phyloP scores from a whole-genome alignment of 306 rosid genomes.

The Albizia julibrissin region DNA sequence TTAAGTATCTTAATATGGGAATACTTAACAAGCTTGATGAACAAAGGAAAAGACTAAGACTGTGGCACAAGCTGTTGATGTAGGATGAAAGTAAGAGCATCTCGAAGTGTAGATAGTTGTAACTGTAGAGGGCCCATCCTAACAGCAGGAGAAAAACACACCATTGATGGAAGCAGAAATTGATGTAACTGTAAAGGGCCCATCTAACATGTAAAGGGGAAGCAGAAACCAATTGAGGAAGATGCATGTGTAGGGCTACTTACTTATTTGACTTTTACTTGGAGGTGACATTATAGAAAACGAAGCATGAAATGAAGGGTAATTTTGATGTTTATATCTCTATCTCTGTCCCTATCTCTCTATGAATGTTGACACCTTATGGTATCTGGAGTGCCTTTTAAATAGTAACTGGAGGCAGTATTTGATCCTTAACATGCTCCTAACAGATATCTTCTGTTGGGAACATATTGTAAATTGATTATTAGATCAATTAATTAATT shows the following conservation, averaged over 20 bases:
- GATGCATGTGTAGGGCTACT: neutral
- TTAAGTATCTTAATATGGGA: too few species aligned
- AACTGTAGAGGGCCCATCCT: too few species aligned
- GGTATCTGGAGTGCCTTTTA: neutral
- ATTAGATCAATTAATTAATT: neutral
- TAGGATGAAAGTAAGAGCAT: too few species aligned
- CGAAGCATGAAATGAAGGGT: neutral
- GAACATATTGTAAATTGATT: neutral
- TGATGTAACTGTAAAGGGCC: too few species aligned
- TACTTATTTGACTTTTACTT: neutral
- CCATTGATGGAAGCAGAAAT: too few species aligned
- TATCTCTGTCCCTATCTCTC: neutral
- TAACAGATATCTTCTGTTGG: neutral
- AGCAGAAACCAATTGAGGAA: too few species aligned
- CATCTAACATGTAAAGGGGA: too few species aligned
- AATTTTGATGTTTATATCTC: neutral
- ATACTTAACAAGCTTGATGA: too few species aligned
- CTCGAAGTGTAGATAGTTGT: too few species aligned
- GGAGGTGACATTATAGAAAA: neutral
- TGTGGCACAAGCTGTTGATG: too few species aligned
- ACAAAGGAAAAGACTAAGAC: too few species aligned
- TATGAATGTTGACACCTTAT: neutral
- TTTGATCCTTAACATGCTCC: neutral
- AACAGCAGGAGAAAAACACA: too few species aligned
- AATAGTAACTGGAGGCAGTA: neutral